Conservation (phyloP, 2,329 filamentous ascomycete genomes). For the Canariomyces notabilis region DNA sequence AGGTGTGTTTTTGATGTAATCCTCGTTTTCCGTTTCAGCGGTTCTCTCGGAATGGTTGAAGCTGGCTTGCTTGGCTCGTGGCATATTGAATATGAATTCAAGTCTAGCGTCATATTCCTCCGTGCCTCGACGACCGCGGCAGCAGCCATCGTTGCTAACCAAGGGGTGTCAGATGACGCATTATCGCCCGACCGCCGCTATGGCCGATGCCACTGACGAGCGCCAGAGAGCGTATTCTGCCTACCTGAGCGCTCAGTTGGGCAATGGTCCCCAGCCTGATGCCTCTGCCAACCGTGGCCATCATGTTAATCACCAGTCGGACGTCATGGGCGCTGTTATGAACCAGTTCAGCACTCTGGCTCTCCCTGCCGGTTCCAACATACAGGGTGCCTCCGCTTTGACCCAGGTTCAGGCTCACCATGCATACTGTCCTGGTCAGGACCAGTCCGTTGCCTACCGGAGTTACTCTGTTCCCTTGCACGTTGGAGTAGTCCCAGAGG, state of each 20-base stretch:
- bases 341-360: slow-evolving; percentile 29
- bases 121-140: too few species aligned
- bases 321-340: slow-evolving; percentile 26
- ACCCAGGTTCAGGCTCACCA: slow-evolving; percentile 21
- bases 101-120: too few species aligned
- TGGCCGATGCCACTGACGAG: slow-evolving; percentile 23
- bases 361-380: slow-evolving; percentile 20
- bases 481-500: slow-evolving; percentile 25
- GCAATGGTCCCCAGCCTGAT: slow-evolving; percentile 21
- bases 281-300: slow-evolving; percentile 21
- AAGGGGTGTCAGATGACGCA: slow-evolving; percentile 22
- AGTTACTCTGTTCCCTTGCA: slow-evolving; percentile 28
- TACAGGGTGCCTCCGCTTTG: slow-evolving; percentile 16
- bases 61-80: background rate
- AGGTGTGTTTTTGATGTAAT: too few species aligned
- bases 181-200: slow-evolving; percentile 22
- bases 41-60: background rate
- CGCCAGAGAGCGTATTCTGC: slow-evolving; percentile 22
- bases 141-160: slow-evolving; percentile 8
- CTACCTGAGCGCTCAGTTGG: slow-evolving; percentile 24
- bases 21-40: too few species aligned
- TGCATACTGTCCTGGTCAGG: slow-evolving; percentile 24
- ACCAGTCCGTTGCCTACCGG: slow-evolving; percentile 28
- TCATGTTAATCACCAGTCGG: slow-evolving; percentile 23
- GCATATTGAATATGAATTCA: too few species aligned